Evolutionary conservation across 139 green algal genomes (phyloP).

Genomic region (Coelastrella sp.): DNA sequence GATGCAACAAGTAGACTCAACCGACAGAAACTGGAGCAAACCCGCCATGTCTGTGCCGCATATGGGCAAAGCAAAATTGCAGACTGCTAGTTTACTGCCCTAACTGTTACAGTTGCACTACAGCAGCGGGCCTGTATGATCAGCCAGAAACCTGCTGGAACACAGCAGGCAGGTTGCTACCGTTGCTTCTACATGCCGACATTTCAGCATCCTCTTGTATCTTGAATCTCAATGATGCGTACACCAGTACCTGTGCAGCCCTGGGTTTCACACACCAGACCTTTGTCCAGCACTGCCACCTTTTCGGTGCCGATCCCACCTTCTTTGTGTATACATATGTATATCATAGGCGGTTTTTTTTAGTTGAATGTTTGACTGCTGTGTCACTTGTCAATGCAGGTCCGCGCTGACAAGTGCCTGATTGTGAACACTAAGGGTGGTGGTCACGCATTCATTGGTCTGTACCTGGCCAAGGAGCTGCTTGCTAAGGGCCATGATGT

Average conservation of each 20-base stretch:
- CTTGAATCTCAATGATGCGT: too few species aligned
- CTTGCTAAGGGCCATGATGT: slow-evolving; percentile 83
- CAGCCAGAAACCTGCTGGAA: too few species aligned
- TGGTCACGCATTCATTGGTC: slow-evolving; percentile 92
- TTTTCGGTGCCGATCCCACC: background rate
- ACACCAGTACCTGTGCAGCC: too few species aligned
- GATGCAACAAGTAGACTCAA: background rate
- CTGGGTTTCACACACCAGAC: too few species aligned
- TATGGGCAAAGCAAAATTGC: background rate
- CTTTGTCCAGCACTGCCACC: too few species aligned
- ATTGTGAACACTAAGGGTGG: slow-evolving; percentile 89
- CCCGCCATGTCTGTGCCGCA: background rate
- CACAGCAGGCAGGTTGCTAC: too few species aligned
- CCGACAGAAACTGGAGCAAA: background rate
- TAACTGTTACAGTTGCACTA: too few species aligned
- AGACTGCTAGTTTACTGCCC: too few species aligned
- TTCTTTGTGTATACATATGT: background rate
- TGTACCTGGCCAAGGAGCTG: slow-evolving; percentile 89
- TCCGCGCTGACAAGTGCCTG: slow-evolving; percentile 61
- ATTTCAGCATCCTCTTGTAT: too few species aligned
- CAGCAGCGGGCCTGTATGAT: too few species aligned
- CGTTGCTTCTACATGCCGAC: too few species aligned
- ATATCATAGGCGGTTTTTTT: background rate
- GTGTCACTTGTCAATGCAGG: background rate
- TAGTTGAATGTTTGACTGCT: background rate